Evolutionary conservation across 1,284 basidiomycete species (phyloP).

Genomic region (Trichosporon coremiiforme): DNA sequence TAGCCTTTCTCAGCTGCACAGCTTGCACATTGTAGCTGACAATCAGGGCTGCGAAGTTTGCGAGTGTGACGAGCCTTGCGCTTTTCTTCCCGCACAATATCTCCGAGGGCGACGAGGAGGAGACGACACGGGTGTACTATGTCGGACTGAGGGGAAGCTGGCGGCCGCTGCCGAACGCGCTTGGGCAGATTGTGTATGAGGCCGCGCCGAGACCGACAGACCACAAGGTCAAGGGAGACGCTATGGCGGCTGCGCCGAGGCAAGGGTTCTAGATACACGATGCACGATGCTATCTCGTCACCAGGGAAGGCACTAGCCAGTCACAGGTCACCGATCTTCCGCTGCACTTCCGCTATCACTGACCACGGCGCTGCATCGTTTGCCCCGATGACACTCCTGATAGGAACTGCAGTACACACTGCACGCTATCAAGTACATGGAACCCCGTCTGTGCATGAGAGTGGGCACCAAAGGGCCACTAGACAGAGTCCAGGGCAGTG

Average conservation of each 20-base stretch:
- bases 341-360: not conserved
- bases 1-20: too few relatives aligned
- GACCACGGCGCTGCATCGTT: too few relatives aligned
- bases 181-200: constrained; percentile 54
- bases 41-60: constrained; percentile 54
- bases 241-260: constrained; percentile 27
- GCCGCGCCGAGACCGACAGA: constrained; percentile 53
- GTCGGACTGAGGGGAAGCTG: constrained; percentile 52
- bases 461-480: not conserved
- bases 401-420: not conserved
- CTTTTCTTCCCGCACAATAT: constrained; percentile 54
- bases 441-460: not conserved
- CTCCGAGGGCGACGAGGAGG: constrained; percentile 53
- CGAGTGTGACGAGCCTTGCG: constrained; percentile 47
- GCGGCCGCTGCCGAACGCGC: constrained; percentile 50
- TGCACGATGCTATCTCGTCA: not conserved
- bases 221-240: constrained; percentile 44
- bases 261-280: constrained; percentile 27
- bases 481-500: not conserved
- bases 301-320: not conserved
- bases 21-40: not conserved
- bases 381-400: not conserved
- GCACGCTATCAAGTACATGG: not conserved
- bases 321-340: not conserved
- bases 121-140: constrained; percentile 53